Evolutionary conservation across 2,329 filamentous ascomycete genomes (phyloP).

Genomic region (Paracoccidioides brasiliensis): DNA sequence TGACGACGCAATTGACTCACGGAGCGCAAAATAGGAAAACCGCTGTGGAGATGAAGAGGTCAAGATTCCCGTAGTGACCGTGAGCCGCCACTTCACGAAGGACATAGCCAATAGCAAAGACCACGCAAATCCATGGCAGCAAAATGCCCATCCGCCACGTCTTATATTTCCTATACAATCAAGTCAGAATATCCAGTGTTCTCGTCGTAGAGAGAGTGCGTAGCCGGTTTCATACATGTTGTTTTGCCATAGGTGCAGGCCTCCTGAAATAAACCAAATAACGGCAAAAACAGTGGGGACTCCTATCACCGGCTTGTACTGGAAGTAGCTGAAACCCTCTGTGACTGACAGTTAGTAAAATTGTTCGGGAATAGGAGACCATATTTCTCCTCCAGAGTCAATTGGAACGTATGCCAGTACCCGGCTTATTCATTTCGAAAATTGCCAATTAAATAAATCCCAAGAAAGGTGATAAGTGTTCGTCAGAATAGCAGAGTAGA

Average conservation of each 20-base stretch:
- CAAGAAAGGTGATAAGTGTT: too few relatives aligned
- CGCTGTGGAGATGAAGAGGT: constrained; percentile 26
- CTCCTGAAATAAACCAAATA: constrained; percentile 27
- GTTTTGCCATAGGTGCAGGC: constrained; percentile 28
- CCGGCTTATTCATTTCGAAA: not conserved
- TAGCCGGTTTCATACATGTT: constrained; percentile 14
- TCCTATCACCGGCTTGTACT: constrained; percentile 31
- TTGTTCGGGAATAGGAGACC: not conserved
- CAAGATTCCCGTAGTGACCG: constrained; percentile 24
- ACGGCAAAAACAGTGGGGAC: constrained; percentile 29
- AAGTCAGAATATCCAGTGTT: constrained; percentile 3
- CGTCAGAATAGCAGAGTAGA: too few relatives aligned
- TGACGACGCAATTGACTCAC: constrained; percentile 14
- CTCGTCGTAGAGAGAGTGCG: not conserved
- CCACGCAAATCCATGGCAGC: constrained; percentile 29
- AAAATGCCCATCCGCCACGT: constrained; percentile 31
- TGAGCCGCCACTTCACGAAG: constrained; percentile 25
- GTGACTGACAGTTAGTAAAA: constrained; percentile 12
- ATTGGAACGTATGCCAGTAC: not conserved
- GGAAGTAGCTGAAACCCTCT: constrained; percentile 25
- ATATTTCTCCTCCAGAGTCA: not conserved
- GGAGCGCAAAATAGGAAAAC: constrained; percentile 29
- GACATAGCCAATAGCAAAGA: constrained; percentile 29
- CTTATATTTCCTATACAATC: constrained; percentile 22
- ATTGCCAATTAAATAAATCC: too few relatives aligned